A percentile compares a stretch with the other conserved stretches of the same genome.
Evolutionary conservation across 768 basidiomycete genomes (phyloP).

Genomic region (Fomitopsis serialis): DNA sequence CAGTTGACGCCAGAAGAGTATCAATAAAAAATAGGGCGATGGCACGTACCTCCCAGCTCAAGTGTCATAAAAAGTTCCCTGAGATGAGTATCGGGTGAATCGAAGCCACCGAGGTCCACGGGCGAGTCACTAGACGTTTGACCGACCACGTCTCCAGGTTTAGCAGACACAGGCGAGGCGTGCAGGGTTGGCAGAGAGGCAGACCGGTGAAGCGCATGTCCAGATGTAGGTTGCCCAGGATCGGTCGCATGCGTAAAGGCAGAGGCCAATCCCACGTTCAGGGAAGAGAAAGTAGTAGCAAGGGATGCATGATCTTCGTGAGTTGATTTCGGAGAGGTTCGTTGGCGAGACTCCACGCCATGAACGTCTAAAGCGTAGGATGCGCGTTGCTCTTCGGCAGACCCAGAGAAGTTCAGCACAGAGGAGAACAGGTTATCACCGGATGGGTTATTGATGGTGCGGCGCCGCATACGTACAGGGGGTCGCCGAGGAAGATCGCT

Average conservation of each 20-base stretch:
- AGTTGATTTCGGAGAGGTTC: background rate
- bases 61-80: slow-evolving; percentile 18
- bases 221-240: background rate
- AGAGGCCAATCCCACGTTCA: slow-evolving; percentile 6
- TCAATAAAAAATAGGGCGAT: background rate
- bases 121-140: background rate
- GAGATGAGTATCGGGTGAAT: slow-evolving; percentile 5
- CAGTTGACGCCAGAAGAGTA: background rate
- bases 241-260: slow-evolving; percentile 7
- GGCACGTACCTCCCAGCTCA: slow-evolving; percentile 18
- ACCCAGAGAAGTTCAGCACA: slow-evolving; percentile 21
- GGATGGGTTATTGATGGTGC: slow-evolving; percentile 20
- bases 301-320: background rate
- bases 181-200: background rate
- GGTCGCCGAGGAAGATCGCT: background rate
- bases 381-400: background rate
- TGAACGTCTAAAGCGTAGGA: background rate
- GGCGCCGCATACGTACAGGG: slow-evolving; percentile 18
- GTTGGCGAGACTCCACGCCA: background rate
- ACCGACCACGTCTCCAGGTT: background rate
- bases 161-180: background rate
- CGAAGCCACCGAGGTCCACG: no score
- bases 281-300: background rate
- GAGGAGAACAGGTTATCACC: slow-evolving; percentile 24
- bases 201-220: background rate